phyloP scores from a whole-genome alignment of 2,329 filamentous ascomycete species.

The Cercospora zeina region DNA sequence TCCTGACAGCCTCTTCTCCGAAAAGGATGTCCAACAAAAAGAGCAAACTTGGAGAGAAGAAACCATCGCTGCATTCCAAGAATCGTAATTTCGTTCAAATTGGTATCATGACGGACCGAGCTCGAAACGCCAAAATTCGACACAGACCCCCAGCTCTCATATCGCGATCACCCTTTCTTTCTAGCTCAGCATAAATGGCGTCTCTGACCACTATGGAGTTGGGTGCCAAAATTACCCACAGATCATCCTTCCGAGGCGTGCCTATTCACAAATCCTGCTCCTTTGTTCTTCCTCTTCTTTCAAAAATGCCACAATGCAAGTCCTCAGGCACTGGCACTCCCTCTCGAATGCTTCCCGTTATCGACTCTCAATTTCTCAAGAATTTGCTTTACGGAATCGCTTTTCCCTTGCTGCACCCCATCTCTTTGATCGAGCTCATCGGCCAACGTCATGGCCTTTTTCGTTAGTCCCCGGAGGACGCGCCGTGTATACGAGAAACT shows the following conservation, averaged over 20 bases:
- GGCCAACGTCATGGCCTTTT: constrained; percentile 48
- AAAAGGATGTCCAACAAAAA: background rate
- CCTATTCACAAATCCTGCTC: background rate
- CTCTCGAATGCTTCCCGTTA: constrained; percentile 26
- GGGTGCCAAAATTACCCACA: background rate
- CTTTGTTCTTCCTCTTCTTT: too few relatives aligned
- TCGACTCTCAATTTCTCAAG: constrained; percentile 45
- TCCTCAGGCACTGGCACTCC: constrained; percentile 15
- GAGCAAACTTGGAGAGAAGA: background rate
- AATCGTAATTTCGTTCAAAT: constrained; percentile 11
- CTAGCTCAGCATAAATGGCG: background rate
- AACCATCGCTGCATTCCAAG: background rate
- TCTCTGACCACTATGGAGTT: background rate
- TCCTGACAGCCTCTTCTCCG: background rate
- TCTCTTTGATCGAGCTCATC: constrained; percentile 41
- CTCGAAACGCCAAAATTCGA: background rate
- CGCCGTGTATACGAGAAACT: constrained; percentile 82
- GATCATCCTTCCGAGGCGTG: background rate
- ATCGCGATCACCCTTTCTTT: background rate
- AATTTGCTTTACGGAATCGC: constrained; percentile 41
- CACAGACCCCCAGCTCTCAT: background rate
- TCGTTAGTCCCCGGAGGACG: constrained; percentile 52
- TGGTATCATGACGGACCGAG: constrained; percentile 14
- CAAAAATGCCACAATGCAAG: background rate
- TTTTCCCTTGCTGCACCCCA: constrained; percentile 38